These are phyloP conservation scores for Geotrichum bryndzae DNA, from an alignment of 1,139 yeast genomes.

Conservation along the genomic window DNA sequence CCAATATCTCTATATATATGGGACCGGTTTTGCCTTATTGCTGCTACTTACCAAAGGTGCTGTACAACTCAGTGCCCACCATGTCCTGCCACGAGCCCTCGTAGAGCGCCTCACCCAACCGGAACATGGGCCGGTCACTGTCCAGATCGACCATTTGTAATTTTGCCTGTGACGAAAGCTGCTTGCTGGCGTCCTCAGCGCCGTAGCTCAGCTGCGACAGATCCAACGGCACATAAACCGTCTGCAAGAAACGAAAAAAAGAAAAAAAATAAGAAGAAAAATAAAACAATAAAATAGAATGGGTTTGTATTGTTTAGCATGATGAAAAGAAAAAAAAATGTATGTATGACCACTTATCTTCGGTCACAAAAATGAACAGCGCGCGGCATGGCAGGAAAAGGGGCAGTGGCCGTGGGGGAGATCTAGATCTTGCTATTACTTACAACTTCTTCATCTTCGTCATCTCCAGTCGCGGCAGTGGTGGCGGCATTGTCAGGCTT, in stretches of 20 bases:
- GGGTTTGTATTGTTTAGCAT: conserved; percentile 7
- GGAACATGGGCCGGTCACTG: conserved; percentile 47
- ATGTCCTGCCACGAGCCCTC: conserved; percentile 73
- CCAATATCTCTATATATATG: not conserved
- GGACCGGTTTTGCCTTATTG: too few relatives aligned
- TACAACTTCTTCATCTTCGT: conserved; percentile 24
- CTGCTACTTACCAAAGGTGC: conserved; percentile 21
- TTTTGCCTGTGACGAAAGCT: conserved; percentile 30
- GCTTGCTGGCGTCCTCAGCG: conserved; percentile 16
- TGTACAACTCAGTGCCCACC: conserved; percentile 73
- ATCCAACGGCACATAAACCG: conserved; percentile 26
- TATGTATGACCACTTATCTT: too few relatives aligned
- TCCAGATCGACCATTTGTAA: conserved; percentile 51
- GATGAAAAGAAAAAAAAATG: not conserved
- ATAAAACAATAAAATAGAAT: not conserved
- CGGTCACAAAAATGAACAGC: not conserved
- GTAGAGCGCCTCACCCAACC: conserved; percentile 52
- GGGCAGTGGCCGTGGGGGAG: not conserved
- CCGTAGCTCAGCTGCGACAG: conserved; percentile 22
- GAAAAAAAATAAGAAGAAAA: not conserved
- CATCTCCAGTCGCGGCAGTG: conserved; percentile 19
- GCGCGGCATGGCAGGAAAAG: not conserved
- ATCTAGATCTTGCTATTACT: conserved; percentile 17
- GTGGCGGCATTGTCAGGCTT: not conserved
- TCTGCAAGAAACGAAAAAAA: conserved; percentile 8